Percentiles rank a stretch among this genome's conserved stretches.
phyloP scores from a whole-genome alignment of 805 yeast species.

The Yarrowia sp. region DNA sequence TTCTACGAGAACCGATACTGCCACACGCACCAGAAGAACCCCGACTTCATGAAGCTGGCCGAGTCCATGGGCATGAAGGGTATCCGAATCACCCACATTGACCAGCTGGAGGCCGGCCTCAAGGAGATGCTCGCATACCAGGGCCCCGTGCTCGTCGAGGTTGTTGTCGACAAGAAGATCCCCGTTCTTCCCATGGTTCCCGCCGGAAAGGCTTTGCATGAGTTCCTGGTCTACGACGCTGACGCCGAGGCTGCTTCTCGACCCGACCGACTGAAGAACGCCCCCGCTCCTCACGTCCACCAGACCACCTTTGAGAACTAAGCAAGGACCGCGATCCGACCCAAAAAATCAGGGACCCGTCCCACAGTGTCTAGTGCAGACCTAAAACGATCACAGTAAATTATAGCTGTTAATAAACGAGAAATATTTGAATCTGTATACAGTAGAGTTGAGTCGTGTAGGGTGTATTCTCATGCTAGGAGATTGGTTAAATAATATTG shows the following conservation, averaged over 20 bases:
- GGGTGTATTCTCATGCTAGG: too few relatives aligned
- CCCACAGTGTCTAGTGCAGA: slow-evolving; percentile 26
- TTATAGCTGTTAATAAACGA: slow-evolving; percentile 21
- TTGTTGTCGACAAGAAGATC: slow-evolving; percentile 80
- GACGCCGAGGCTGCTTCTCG: slow-evolving; percentile 42
- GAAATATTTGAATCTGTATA: background rate
- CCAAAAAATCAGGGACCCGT: background rate
- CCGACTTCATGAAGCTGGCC: slow-evolving; percentile 87
- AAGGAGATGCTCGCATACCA: slow-evolving; percentile 69
- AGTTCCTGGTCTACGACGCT: slow-evolving; percentile 83
- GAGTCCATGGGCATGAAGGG: slow-evolving; percentile 93
- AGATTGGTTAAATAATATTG: background rate
- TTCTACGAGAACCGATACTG: slow-evolving; percentile 96
- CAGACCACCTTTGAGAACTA: slow-evolving; percentile 21
- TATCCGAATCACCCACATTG: slow-evolving; percentile 66
- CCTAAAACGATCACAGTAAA: slow-evolving; percentile 25
- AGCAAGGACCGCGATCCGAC: background rate
- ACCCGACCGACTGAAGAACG: slow-evolving; percentile 22
- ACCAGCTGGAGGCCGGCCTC: slow-evolving; percentile 57
- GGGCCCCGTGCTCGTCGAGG: slow-evolving; percentile 91
- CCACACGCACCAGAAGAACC: slow-evolving; percentile 96
- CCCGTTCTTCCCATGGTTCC: slow-evolving; percentile 99
- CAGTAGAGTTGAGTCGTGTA: too few relatives aligned
- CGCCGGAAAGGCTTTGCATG: slow-evolving; percentile 90
- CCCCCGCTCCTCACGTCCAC: slow-evolving; percentile 27